Evolutionary conservation across 1,284 basidiomycete genomes (phyloP).

Genomic region (Leccinum fallax): DNA sequence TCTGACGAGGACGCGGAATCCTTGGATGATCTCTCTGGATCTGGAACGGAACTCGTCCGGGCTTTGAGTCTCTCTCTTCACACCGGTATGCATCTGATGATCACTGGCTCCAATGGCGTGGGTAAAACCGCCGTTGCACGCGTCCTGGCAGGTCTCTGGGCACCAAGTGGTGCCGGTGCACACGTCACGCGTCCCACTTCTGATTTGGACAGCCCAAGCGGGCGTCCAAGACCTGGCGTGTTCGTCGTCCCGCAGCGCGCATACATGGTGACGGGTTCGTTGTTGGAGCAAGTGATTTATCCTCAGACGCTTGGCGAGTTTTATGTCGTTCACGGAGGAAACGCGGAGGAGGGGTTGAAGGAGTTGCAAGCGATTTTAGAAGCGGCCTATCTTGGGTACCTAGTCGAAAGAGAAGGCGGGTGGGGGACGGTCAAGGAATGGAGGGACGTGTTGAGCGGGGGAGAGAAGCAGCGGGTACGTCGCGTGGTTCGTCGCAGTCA

Average conservation of each 20-base stretch:
- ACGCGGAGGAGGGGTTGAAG: constrained; percentile 58
- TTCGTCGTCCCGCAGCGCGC: not conserved
- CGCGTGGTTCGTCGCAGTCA: constrained; percentile 60
- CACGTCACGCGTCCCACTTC: not conserved
- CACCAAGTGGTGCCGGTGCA: constrained; percentile 50
- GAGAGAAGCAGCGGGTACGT: constrained; percentile 89
- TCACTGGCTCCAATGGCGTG: constrained; percentile 91
- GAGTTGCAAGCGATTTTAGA: constrained; percentile 77
- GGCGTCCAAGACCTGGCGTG: not conserved
- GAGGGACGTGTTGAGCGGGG: constrained; percentile 93
- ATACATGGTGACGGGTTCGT: not conserved
- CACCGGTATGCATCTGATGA: constrained; percentile 85
- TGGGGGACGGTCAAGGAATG: constrained; percentile 93
- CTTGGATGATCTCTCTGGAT: constrained; percentile 19
- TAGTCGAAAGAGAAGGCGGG: constrained; percentile 88
- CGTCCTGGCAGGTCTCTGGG: constrained; percentile 44
- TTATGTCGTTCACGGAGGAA: constrained; percentile 38
- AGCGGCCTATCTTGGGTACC: constrained; percentile 83
- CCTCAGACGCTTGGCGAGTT: constrained; percentile 68
- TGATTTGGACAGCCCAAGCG: not conserved
- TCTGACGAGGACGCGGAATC: not conserved
- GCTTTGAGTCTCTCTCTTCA: constrained; percentile 73
- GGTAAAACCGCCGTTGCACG: constrained; percentile 94
- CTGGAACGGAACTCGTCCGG: constrained; percentile 60
- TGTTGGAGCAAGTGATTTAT: constrained; percentile 31